phyloP scores from a whole-genome alignment of 176 grass and related monocot genomes.

The Zoysia pacifica region DNA sequence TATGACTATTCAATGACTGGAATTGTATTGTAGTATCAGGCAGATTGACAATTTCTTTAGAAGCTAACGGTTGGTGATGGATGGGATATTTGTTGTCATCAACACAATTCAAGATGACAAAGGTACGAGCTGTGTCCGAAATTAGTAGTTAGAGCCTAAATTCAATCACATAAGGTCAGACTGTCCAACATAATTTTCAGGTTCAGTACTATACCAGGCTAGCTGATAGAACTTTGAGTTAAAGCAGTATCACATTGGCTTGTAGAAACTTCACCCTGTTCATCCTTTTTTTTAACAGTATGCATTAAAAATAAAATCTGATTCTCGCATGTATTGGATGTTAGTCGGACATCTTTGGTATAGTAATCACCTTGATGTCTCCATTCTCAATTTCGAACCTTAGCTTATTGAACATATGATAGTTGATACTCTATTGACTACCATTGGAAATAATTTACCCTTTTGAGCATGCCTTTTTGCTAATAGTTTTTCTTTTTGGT shows the following conservation, averaged over 20 bases:
- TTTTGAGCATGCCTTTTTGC: neutral
- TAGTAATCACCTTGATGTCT: neutral
- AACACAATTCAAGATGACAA: slow-evolving; percentile 30
- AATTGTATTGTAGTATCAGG: slow-evolving; percentile 54
- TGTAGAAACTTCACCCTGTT: neutral
- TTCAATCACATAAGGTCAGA: slow-evolving; percentile 21
- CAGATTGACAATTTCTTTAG: slow-evolving; percentile 48
- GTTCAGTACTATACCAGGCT: slow-evolving; percentile 6
- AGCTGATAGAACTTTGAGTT: neutral
- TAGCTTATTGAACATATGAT: neutral
- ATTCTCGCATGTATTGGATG: too few relatives aligned
- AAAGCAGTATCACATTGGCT: neutral
- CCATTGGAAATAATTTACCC: neutral
- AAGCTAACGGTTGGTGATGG: slow-evolving; percentile 45
- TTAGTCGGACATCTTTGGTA: neutral
- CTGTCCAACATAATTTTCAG: slow-evolving; percentile 5
- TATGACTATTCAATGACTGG: slow-evolving; percentile 41
- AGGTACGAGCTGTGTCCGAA: slow-evolving; percentile 29
- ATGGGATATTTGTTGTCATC: slow-evolving; percentile 46
- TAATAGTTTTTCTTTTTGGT: slow-evolving; percentile 4
- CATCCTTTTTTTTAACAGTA: slow-evolving; percentile 1
- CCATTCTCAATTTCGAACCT: neutral
- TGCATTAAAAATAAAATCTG: neutral
- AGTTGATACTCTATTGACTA: neutral
- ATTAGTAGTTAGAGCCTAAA: neutral